Base-by-base conservation (phyloP, 1,139 yeast genomes). In the Geotrichum histeridarum region DNA sequence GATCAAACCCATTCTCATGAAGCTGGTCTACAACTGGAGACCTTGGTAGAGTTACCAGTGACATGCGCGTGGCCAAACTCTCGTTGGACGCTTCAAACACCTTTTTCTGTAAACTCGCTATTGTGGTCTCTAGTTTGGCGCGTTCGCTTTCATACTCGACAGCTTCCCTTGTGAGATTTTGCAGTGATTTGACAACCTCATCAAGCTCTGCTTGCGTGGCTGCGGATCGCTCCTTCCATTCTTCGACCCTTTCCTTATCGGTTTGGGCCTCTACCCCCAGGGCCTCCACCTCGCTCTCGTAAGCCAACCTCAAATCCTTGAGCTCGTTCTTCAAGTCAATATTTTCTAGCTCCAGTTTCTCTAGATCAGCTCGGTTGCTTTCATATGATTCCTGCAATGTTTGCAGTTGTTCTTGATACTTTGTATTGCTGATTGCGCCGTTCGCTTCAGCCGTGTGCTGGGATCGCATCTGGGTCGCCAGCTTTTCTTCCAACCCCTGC, bases 131-230 rank as follows among this genome's bases (percentile, higher is more conserved):
- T 46, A 65, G 59, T 43, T 61, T 60, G 12, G 59, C 55, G 7
- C 71, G 62, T 53, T 70, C 72, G n/a, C 67, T 58, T 54, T 71
- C 74, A 48, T 68, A 67, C 50, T 66, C 69, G 14, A 71, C 73
- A 0, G 74, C 67, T 54, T 70, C 66, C 37, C 66, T 56, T 7
- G 73, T 71, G 22, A 71, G 65, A 39, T 70, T 72, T 50, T 71
- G 74, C 15, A 71, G 62, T 12, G 70, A 63, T 42, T 56, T 56
- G 4, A 69, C 66, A 39, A 68, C 71, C 0, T 61, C 57, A 50
- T 63, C 69, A 30, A 71, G 63, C 60, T 71, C 73, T 1, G 53
- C 32, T 18, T 69, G 62, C 51, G 69, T 63, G 7, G 66, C 60
- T 17, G 66, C 70, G 47, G 67, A 61, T 22, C 70, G 62, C 43